Evolutionary conservation across 257 asterid genomes (phyloP), one percentile per base, ranked within the genome.

Genomic region (Petunia secreta): DNA sequence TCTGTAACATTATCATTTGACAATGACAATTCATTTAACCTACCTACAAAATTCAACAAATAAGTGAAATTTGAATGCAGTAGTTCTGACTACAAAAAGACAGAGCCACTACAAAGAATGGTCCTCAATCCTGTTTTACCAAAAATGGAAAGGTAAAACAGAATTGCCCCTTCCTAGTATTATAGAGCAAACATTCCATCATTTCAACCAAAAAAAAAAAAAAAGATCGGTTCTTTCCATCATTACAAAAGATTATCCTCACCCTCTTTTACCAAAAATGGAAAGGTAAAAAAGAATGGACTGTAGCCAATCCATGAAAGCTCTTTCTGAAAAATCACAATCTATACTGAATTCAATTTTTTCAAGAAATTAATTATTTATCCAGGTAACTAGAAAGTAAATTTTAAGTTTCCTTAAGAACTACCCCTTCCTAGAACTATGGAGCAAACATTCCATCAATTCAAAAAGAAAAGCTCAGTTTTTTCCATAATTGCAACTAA

Each of bases 11-110:
- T 63, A 60, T 75, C 65, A 14, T 57, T 58, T 39, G 79, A 53
- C 50, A 41, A 13, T 34, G 82, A 43, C 55, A 71, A 76, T 14
- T 60, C 64, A 8, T 50, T 53, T 44, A 53, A 6, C 43, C 63
- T 82, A 36, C 82, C 86, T 82, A 69, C 71, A 82, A 52, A 62
- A 36, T 43, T 36, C 8, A 58, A 59, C 66, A 9, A 13, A 62
- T 40, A 60, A 2, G 55, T 59, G 55, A 38, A 52, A 34, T 11
- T 50, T 50, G 60, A 34, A 71, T 25, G 10, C 8, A 60, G 52
- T 3, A 8, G 14, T 38, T 48, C 38, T 10, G 15, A 59, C 41
- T 1, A 69, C 4, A 13, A 16, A 44, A n/a, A 44, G 50, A 38
- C 37, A 6, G 37, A 74, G 37, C 55, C 9, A 53, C 80, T 50